Conservation (phyloP, 192 early-diverging fungal species). For the Linnemannia elongata region DNA sequence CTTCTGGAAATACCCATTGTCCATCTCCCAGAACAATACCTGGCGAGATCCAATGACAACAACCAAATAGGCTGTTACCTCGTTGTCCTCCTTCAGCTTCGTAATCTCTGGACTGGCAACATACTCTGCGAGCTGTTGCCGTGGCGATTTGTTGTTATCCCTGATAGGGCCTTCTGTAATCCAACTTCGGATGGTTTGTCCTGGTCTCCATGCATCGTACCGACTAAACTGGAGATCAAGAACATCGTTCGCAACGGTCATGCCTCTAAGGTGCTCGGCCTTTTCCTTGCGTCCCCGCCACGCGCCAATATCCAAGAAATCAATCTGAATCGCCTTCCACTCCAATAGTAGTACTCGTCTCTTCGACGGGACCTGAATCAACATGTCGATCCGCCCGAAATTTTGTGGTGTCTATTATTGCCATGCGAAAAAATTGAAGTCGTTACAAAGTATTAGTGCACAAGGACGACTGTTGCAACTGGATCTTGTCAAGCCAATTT, state of each 20-base stretch:
- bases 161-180: constrained; percentile 12
- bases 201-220: constrained; percentile 32
- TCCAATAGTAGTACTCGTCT: constrained; percentile 26
- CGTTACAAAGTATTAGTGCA: constrained; percentile 12
- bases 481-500: constrained; percentile 6
- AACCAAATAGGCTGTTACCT: constrained; percentile 43
- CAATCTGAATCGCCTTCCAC: constrained; percentile 45
- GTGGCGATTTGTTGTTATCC: constrained; percentile 14
- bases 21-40: constrained; percentile 41
- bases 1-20: constrained; percentile 17
- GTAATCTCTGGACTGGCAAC: constrained; percentile 25
- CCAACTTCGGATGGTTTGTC: constrained; percentile 43
- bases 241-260: constrained; percentile 12
- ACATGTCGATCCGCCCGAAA: constrained; percentile 25
- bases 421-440: constrained; percentile 13
- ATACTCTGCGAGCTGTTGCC: constrained; percentile 27
- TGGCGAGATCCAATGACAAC: constrained; percentile 51
- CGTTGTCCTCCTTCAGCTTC: constrained; percentile 12
- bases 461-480: constrained; percentile 4
- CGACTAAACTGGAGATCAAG: constrained; percentile 31
- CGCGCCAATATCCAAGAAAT: constrained; percentile 38
- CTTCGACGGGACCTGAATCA: constrained; percentile 26
- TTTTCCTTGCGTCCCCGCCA: constrained; percentile 15
- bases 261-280: constrained; percentile 16
- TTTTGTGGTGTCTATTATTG: constrained; percentile 12